Evolutionary conservation across 331 rosid genomes (phyloP).

Genomic region (Pyracantha coccinea): DNA sequence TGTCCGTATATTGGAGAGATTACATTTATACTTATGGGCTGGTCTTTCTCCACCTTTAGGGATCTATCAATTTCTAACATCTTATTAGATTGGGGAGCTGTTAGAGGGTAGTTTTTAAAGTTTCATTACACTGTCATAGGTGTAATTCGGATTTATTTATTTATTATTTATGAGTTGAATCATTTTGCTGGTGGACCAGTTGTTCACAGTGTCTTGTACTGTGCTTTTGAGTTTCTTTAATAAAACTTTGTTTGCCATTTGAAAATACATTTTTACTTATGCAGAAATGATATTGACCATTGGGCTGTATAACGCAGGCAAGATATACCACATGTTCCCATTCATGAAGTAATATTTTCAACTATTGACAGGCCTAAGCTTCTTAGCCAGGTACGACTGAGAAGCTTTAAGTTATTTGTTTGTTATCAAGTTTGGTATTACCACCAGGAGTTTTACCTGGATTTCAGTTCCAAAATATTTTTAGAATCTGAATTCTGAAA

Average conservation of each 20-base stretch:
- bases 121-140: background rate
- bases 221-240: background rate
- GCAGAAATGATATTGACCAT: constrained; percentile 8
- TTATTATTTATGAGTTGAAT: background rate
- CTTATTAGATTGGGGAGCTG: background rate
- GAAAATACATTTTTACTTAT: background rate
- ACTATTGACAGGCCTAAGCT: constrained; percentile 91
- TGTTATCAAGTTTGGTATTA: background rate
- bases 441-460: background rate
- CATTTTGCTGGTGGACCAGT: background rate
- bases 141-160: background rate
- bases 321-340: constrained; percentile 34
- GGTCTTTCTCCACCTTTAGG: background rate
- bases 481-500: background rate
- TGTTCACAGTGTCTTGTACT: background rate
- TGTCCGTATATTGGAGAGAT: constrained; percentile 1
- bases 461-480: background rate
- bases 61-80: background rate
- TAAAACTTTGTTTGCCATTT: background rate
- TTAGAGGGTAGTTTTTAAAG: background rate
- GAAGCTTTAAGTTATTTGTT: constrained; percentile 1
- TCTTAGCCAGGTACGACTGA: constrained; percentile 78
- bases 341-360: constrained; percentile 92
- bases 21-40: constrained; percentile 4
- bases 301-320: constrained; percentile 53